Evolutionary conservation across 495 filamentous ascomycete genomes (phyloP), one percentile per base, ranked within the genome.

Genomic region (Aspergillus steynii): DNA sequence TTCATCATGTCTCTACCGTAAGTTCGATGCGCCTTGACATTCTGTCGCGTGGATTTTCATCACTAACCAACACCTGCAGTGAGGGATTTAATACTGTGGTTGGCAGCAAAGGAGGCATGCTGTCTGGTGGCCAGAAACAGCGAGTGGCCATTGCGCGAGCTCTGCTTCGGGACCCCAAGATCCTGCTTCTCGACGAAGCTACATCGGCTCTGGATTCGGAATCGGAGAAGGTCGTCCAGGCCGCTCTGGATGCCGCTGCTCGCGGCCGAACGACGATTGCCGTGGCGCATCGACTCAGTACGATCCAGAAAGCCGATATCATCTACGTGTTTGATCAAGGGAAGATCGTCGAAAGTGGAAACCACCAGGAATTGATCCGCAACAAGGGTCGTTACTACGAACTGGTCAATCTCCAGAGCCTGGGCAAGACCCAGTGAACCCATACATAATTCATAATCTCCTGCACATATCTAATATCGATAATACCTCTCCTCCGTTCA

Each of bases 311-410:
- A 59, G 91, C 91, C 12, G 91, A 93, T 69, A 70, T 90, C 53
- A 95, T 94, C 63, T 93, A 92, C 57, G 91, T 95, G 48, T 88
- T 95, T 68, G 89, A 93, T 64, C 83, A 86, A 60, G 91, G 91
- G 34, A 79, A 77, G 58, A 83, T 95, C 50, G 84, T 90, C 1
- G 91, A 95, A 73, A 76, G 82, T 51, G 91, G 91, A 31, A 90
- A 83, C 5, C 91, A 95, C 72, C 67, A 75, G 10, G 87, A 88
- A 62, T 68, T 95, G 65, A 75, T 93, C 75, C 74, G 72, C 20
- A 83, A 81, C 64, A 83, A 82, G 67, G 89, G 90, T 8, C 82
- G 88, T 45, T 95, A 95, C 70, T 87, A 75, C 50, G 90, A 94
- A 71, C 74, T 93, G 65, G 90, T 92, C 29, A 88, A 87, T 65